A percentile compares a stretch with the other conserved stretches of the same genome.
These are phyloP conservation scores for Floccularia luteovirens DNA, from an alignment of 768 basidiomycete species.

Conservation along the genomic window DNA sequence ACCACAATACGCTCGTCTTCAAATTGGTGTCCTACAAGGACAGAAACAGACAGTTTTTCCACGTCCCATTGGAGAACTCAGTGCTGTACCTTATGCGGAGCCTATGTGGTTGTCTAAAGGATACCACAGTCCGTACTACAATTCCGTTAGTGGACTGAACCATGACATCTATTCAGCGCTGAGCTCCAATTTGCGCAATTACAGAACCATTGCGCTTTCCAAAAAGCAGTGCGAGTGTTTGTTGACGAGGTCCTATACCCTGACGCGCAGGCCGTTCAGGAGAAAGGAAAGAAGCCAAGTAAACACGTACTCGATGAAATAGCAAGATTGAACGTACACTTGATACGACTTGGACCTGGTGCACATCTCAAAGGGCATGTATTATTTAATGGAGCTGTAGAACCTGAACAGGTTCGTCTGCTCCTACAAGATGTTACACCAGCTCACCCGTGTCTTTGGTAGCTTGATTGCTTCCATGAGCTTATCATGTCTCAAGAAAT, in stretches of 20 bases:
- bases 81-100: conserved; percentile 81
- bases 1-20: conserved; percentile 67
- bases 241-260: conserved; percentile 61
- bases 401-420: conserved; percentile 60
- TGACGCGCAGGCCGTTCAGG: conserved; percentile 57
- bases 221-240: conserved; percentile 58
- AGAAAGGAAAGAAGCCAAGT: conserved; percentile 73
- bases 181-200: conserved; percentile 2
- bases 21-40: conserved; percentile 67
- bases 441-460: not conserved
- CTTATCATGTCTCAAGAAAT: conserved; percentile 68
- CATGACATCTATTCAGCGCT: not conserved
- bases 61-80: conserved; percentile 49
- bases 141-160: conserved; percentile 41
- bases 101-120: conserved; percentile 72
- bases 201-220: conserved; percentile 52
- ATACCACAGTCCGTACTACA: conserved; percentile 72
- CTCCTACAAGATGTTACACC: no score
- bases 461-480: conserved; percentile 84
- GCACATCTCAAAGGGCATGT: conserved; percentile 74
- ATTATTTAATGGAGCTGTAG: conserved; percentile 67
- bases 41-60: conserved; percentile 46
- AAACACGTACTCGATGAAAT: conserved; percentile 67
- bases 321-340: conserved; percentile 31
- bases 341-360: conserved; percentile 85